These are phyloP conservation scores for Colletotrichum liaoningense DNA, from an alignment of 2,329 filamentous ascomycete genomes.

Conservation along the genomic window DNA sequence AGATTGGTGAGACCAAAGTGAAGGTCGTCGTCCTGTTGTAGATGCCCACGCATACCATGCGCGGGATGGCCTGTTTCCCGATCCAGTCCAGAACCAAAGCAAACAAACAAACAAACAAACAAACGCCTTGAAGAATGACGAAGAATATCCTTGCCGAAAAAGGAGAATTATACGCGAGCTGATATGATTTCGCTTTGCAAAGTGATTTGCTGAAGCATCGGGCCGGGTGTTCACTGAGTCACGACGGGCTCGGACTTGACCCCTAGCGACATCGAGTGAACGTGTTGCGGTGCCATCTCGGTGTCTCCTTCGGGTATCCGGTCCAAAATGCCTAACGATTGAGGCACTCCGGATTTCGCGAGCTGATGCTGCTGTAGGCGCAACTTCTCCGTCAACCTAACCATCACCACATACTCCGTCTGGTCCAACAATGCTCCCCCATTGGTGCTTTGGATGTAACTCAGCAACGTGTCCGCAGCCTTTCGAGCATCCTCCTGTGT, in stretches of 20 bases:
- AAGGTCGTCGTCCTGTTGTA: constrained; percentile 25
- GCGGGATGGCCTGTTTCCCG: neutral
- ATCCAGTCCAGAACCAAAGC: constrained; percentile 16
- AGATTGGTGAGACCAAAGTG: constrained; percentile 19
- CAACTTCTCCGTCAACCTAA: constrained; percentile 88
- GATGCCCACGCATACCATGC: neutral
- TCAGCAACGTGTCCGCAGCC: constrained; percentile 84
- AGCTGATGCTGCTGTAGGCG: constrained; percentile 69
- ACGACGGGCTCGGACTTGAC: constrained; percentile 49
- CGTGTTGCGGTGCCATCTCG: constrained; percentile 52
- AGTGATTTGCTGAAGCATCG: neutral
- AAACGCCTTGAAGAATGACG: constrained; percentile 12
- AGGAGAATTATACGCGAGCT: neutral
- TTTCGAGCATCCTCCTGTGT: constrained; percentile 87
- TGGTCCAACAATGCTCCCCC: constrained; percentile 76
- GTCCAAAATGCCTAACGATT: constrained; percentile 60
- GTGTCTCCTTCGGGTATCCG: constrained; percentile 69
- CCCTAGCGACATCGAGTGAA: constrained; percentile 14
- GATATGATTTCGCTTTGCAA: neutral
- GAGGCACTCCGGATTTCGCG: constrained; percentile 42
- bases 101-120: constrained; percentile 7
- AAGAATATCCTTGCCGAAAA: neutral
- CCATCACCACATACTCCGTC: constrained; percentile 80
- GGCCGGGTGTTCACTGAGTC: constrained; percentile 41
- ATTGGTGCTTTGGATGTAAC: constrained; percentile 80